Evolutionary conservation across 208 protist genomes (phyloP), one percentile per base, ranked within the genome.

Genomic region (Acanthamoeba royreba): DNA sequence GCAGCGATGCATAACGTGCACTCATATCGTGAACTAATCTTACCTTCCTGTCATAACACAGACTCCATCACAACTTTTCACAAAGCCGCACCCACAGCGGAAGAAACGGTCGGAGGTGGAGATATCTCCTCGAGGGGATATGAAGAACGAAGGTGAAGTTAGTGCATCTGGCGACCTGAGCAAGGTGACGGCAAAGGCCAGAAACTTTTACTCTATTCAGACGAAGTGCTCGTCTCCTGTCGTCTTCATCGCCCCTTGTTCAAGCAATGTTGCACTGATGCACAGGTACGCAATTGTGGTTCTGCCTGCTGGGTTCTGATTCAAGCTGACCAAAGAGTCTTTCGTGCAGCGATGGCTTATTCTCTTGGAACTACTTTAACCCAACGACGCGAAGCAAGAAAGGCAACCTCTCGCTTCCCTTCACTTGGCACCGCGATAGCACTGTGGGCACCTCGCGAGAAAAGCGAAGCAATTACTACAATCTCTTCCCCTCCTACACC

Each of bases 71-170:
- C 96, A 97, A 58, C 58, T 96, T 1, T 96, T 96, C 72, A 89
- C 40, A 7, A 96, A 96, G 83, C 81, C 95, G 31, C 95, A 96
- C 74, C 95, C 53, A 35, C 95, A 96, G 81, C 46, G 92, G 22
- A 69, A 19, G 42, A 47, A 55, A 45, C 38, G 63, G 35, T 2
- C 63, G 2, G 89, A 93, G 17, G 46, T 40, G n/a, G 85, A 91
- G 35, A 38, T 53, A 4, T 45, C 53, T 11, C 85, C 38, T 38
- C 35, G 52, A 35, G 52, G 33, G 9, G 42, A 91, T 5, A 7
- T 83, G 8, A 4, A 4, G 13, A 42, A 28, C 0, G 5, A 15
- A 1, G 52, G 4, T 33, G 43, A 72, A 7, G 28, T 72, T 25
- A 19, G 38, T 35, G 4, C 8, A 69, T 9, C 42, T 46, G 13